Conservation (phyloP, 2,329 filamentous ascomycete genomes). For the Trichothecium roseum region DNA sequence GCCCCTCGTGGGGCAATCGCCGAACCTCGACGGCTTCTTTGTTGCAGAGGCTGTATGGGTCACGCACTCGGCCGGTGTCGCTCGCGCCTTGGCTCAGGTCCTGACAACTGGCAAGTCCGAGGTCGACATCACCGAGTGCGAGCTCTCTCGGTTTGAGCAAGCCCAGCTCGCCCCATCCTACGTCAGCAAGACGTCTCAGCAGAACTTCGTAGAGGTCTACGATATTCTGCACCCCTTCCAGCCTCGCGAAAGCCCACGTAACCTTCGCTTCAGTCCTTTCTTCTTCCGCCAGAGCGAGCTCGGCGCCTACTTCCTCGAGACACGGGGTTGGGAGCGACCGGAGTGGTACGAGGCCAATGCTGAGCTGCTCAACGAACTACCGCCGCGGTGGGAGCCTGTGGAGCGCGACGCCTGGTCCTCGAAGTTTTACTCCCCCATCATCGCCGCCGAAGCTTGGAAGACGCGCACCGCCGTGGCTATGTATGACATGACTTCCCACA, state of each 20-base stretch:
- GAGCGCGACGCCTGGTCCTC: constrained; percentile 49
- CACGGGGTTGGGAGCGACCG: constrained; percentile 51
- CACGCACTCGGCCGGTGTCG: constrained; percentile 54
- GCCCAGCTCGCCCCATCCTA: constrained; percentile 46
- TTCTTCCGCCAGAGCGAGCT: constrained; percentile 41
- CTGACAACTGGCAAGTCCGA: constrained; percentile 44
- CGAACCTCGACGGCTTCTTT: constrained; percentile 49
- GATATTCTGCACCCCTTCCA: constrained; percentile 53
- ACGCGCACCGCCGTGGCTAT: constrained; percentile 51
- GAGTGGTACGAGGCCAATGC: constrained; percentile 51
- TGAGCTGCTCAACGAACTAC: constrained; percentile 37
- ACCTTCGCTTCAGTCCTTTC: constrained; percentile 50
- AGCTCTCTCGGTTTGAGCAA: constrained; percentile 50
- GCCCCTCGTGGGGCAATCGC: constrained; percentile 46
- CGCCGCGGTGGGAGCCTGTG: constrained; percentile 41
- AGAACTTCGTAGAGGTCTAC: constrained; percentile 55
- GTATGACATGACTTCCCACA: constrained; percentile 52
- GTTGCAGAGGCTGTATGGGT: constrained; percentile 59
- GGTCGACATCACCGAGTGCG: constrained; percentile 48
- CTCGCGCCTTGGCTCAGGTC: constrained; percentile 47
- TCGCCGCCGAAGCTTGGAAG: constrained; percentile 53
- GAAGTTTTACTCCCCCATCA: constrained; percentile 45
- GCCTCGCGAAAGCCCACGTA: constrained; percentile 44
- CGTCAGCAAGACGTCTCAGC: constrained; percentile 45
- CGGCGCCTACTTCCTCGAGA: constrained; percentile 48